These are phyloP conservation scores for Plasmopara viticola DNA, from an alignment of 352 stramenopile genomes.

Conservation along the genomic window DNA sequence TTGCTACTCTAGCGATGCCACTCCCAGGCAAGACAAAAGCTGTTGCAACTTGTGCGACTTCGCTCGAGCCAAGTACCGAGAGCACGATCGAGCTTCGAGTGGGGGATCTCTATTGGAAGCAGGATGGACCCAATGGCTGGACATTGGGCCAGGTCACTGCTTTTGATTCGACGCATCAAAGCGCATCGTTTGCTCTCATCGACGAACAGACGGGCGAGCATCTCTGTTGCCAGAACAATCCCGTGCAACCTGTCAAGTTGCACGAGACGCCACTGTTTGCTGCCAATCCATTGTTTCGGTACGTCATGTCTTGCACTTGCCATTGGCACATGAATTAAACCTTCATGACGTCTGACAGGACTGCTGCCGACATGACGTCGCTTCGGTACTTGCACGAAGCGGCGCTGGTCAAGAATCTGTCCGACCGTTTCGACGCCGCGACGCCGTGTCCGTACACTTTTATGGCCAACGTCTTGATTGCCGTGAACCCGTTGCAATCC, in stretches of 20 bases:
- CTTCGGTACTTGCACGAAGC: constrained; percentile 80
- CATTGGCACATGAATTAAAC: neutral
- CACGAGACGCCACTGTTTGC: constrained; percentile 43
- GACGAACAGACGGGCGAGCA: constrained; percentile 62
- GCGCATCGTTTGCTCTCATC: constrained; percentile 43
- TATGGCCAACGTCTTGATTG: constrained; percentile 84
- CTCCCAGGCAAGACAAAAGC: neutral
- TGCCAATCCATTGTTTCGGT: constrained; percentile 66
- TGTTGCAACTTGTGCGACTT: neutral
- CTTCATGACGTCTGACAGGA: constrained; percentile 20
- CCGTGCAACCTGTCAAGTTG: constrained; percentile 39
- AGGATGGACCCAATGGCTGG: constrained; percentile 60
- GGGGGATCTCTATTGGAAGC: constrained; percentile 79
- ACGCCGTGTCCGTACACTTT: constrained; percentile 83
- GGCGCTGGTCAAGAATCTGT: constrained; percentile 81
- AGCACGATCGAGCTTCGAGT: constrained; percentile 33
- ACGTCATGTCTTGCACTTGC: constrained; percentile 17
- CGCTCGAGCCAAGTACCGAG: too few species aligned
- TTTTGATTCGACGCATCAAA: constrained; percentile 29
- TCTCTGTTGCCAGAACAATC: constrained; percentile 13
- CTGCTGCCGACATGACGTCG: constrained; percentile 78
- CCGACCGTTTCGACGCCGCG: constrained; percentile 68
- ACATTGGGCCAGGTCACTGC: constrained; percentile 59
- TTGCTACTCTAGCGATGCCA: neutral
- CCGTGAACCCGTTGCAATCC: constrained; percentile 73